Evolutionary conservation across 192 early-diverging fungal genomes (phyloP).

Genomic region (Globomyces pollinis-pini): DNA sequence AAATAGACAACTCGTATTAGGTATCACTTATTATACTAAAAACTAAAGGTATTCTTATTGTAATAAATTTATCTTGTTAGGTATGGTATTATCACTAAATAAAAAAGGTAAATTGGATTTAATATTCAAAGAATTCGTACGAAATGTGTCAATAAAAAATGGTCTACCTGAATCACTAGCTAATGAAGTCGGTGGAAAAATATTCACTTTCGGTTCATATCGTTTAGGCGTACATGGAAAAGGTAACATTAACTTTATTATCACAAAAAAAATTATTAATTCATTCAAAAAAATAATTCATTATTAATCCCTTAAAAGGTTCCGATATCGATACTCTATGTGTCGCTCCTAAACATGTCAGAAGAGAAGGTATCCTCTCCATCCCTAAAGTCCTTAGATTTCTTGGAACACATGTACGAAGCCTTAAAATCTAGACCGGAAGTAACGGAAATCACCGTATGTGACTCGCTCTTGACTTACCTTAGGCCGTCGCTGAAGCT

Average conservation of each 20-base stretch:
- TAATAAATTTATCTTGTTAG: conserved; percentile 36
- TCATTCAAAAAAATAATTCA: background rate
- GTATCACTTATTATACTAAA: background rate
- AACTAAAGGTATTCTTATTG: background rate
- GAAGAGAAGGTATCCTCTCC: too few relatives aligned
- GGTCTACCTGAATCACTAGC: conserved; percentile 77
- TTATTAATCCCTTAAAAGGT: too few relatives aligned
- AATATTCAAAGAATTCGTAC: conserved; percentile 90
- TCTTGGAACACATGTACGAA: conserved; percentile 83
- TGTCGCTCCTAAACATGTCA: conserved; percentile 83
- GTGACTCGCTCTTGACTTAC: conserved; percentile 32
- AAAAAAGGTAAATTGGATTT: conserved; percentile 78
- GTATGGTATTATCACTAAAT: conserved; percentile 80
- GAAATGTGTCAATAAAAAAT: conserved; percentile 61
- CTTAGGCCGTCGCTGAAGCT: conserved; percentile 84
- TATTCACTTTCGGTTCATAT: conserved; percentile 96
- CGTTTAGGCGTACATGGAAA: conserved; percentile 88
- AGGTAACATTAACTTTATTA: conserved; percentile 34
- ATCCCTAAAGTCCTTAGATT: too few relatives aligned
- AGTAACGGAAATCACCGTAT: conserved; percentile 74
- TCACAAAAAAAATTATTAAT: background rate
- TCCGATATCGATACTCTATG: conserved; percentile 99
- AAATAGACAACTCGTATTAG: conserved; percentile 51
- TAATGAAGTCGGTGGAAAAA: conserved; percentile 84
- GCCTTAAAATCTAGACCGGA: conserved; percentile 75